Evolutionary conservation across 1,284 basidiomycete genomes (phyloP).

Genomic region (Heliocybe sulcata): DNA sequence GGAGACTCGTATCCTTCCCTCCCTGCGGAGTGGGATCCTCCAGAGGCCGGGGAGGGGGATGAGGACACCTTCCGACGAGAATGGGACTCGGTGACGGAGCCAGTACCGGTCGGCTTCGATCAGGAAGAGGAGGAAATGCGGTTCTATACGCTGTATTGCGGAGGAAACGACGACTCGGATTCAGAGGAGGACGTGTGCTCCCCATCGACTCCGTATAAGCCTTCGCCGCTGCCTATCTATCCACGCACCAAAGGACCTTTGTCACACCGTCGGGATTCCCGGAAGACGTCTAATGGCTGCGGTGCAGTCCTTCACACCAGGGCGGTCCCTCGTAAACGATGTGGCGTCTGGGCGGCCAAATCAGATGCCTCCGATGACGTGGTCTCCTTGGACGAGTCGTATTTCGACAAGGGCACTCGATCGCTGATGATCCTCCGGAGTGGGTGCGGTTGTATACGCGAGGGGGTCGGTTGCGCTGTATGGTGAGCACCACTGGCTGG

Average conservation of each 20-base stretch:
- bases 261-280: constrained; percentile 6
- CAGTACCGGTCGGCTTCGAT: constrained; percentile 8
- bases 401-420: constrained; percentile 42
- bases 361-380: constrained; percentile 41
- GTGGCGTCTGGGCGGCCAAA: constrained; percentile 50
- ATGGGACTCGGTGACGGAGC: constrained; percentile 1
- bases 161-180: constrained; percentile 7
- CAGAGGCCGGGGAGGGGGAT: constrained; percentile 13
- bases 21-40: constrained; percentile 21
- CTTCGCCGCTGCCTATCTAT: constrained; percentile 31
- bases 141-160: constrained; percentile 4
- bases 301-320: constrained; percentile 49
- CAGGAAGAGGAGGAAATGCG: constrained; percentile 8
- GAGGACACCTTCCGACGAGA: constrained; percentile 3
- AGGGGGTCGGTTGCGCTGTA: constrained; percentile 55
- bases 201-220: constrained; percentile 26
- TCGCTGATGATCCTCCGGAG: constrained; percentile 40
- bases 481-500: constrained; percentile 34
- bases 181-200: constrained; percentile 22
- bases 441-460: constrained; percentile 54
- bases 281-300: constrained; percentile 41
- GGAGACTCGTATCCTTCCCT: constrained; percentile 11
- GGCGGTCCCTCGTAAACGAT: constrained; percentile 41
- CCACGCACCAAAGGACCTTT: constrained; percentile 16
- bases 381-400: constrained; percentile 40